These are phyloP conservation scores for Leptographium galeiforme DNA, from an alignment of 2,329 filamentous ascomycete genomes.

Conservation along the genomic window DNA sequence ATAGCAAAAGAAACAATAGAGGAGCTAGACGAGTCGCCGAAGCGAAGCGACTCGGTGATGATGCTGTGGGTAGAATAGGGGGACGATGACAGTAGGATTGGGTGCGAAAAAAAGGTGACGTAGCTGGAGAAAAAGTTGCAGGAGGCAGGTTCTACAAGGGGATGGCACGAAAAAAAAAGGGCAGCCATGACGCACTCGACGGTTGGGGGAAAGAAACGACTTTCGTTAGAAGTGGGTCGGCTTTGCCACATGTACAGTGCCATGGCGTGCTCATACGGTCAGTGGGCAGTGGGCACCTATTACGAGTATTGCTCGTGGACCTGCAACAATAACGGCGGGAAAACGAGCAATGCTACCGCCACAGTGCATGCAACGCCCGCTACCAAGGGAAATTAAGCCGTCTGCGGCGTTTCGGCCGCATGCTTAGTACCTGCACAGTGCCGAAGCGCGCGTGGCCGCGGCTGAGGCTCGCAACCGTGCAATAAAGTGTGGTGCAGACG, in stretches of 20 bases:
- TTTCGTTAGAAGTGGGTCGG: not conserved
- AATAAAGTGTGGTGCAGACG: not conserved
- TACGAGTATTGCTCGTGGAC: too few relatives aligned
- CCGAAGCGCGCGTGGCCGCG: not conserved
- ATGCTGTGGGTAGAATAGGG: not conserved
- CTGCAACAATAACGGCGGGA: not conserved
- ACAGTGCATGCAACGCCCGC: not conserved
- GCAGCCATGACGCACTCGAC: constrained; percentile 5
- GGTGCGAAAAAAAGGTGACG: constrained; percentile 10
- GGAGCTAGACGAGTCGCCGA: too few relatives aligned
- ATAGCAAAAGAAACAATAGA: not conserved
- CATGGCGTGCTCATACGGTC: not conserved
- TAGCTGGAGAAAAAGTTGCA: constrained; percentile 12
- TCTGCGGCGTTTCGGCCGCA: not conserved
- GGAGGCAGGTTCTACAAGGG: constrained; percentile 3
- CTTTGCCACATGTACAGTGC: not conserved
- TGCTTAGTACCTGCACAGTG: not conserved
- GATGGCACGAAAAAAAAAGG: constrained; percentile 1
- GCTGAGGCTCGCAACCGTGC: not conserved
- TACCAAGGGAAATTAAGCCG: not conserved
- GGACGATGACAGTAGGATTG: not conserved
- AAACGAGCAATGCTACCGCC: not conserved
- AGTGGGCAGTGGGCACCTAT: not conserved
- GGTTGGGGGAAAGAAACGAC: not conserved
- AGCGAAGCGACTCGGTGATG: not conserved